phyloP scores from a whole-genome alignment of 2,329 filamentous ascomycete genomes.

The Fusarium vanettenii region DNA sequence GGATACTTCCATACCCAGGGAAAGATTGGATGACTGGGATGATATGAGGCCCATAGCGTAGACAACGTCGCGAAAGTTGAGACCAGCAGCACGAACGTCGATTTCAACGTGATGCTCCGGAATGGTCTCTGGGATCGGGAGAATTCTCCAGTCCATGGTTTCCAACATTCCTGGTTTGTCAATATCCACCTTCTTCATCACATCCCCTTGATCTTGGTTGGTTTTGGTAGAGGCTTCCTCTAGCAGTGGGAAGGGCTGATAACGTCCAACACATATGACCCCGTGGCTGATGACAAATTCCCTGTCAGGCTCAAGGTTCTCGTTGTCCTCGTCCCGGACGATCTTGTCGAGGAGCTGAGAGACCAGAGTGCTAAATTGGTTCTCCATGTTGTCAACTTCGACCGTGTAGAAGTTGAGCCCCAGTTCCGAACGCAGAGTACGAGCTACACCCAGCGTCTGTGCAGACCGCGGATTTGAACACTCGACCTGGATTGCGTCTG shows the following conservation, averaged over 20 bases:
- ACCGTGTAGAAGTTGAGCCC: constrained; percentile 10
- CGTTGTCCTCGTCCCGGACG: neutral
- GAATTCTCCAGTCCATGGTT: neutral
- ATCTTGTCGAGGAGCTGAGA: neutral
- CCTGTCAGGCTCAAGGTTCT: constrained; percentile 6
- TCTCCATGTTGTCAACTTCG: neutral
- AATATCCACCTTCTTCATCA: neutral
- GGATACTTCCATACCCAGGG: neutral
- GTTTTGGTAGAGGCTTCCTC: neutral
- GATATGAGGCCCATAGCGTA: constrained; percentile 11
- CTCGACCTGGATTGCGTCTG: neutral
- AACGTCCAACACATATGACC: constrained; percentile 2
- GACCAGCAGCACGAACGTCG: neutral
- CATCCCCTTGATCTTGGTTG: neutral
- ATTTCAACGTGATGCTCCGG: neutral
- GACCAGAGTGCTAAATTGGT: neutral
- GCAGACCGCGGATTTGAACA: constrained; percentile 3
- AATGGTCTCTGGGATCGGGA: neutral
- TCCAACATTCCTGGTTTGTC: constrained; percentile 5
- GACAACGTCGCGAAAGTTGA: constrained; percentile 21
- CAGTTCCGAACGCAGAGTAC: constrained; percentile 14
- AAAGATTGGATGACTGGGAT: neutral
- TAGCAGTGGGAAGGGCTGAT: neutral
- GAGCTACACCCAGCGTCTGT: constrained; percentile 6
- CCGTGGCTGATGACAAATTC: constrained; percentile 1